Conservation (phyloP, 2,329 filamentous ascomycete species). For the Chalara sp. region DNA sequence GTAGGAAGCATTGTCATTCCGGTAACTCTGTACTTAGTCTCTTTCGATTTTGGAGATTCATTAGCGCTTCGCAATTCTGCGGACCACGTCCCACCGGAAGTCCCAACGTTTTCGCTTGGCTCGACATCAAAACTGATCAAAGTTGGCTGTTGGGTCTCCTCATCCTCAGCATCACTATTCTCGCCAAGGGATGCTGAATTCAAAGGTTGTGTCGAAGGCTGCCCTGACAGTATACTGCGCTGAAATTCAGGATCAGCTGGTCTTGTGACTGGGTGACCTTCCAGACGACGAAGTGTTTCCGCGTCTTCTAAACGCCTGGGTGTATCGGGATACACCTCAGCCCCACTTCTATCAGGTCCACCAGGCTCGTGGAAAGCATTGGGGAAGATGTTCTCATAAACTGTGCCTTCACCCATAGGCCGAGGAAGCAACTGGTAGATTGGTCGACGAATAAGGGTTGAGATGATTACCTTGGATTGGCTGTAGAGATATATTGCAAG, state of each 20-base stretch:
- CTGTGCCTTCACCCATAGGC: slow-evolving; percentile 16
- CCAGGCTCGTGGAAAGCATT: slow-evolving; percentile 12
- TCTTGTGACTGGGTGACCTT: slow-evolving; percentile 17
- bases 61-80: slow-evolving; percentile 28
- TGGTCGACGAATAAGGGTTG: slow-evolving; percentile 19
- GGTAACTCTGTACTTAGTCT: slow-evolving; percentile 23
- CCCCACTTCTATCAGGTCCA: slow-evolving; percentile 11
- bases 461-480: slow-evolving; percentile 17
- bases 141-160: slow-evolving; percentile 23
- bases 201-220: no score
- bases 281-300: slow-evolving; percentile 23
- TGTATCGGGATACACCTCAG: slow-evolving; percentile 1
- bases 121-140: slow-evolving; percentile 30
- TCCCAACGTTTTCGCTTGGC: slow-evolving; percentile 13
- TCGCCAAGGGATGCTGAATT: background rate
- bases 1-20: slow-evolving; percentile 27
- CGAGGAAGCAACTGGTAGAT: slow-evolving; percentile 24
- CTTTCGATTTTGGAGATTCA: slow-evolving; percentile 18
- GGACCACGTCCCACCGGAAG: slow-evolving; percentile 22
- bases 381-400: slow-evolving; percentile 16
- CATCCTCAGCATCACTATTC: slow-evolving; percentile 22
- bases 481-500: slow-evolving; percentile 18
- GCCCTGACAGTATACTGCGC: no score
- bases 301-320: slow-evolving; percentile 15
- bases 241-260: no score